Base-by-base conservation (phyloP, 2,329 filamentous ascomycete species). In the Sarocladiaceae sp. region DNA sequence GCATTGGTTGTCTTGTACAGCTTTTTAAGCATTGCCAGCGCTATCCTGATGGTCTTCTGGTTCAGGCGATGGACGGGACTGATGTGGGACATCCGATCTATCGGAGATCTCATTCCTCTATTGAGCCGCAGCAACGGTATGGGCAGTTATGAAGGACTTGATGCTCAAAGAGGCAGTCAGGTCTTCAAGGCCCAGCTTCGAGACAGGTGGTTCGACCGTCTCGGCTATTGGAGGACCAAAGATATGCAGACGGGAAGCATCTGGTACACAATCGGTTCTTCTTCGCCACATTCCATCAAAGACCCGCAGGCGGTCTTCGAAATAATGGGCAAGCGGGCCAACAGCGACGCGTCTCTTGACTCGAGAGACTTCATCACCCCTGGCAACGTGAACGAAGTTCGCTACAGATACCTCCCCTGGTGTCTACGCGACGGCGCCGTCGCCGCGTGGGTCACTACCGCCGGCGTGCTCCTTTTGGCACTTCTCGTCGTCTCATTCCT, bases 201-300 rank as follows among this genome's bases (percentile, higher is more conserved):
- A 48, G 79, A 74, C 61, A 80, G 76, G 55, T 81, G 82, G 57
- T 72, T 79, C 4, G 84, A 93, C 59, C 79, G 87, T 40, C 77
- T 97, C n/a, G 90, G 92, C 6, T 95, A 95, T 68, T 97, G 92
- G 90, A 82, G 81, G 54, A 83, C 84, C 23, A 83, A 84, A 17
- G 83, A 83, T 52, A 76, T 77, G 55, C 77, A 80, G 4, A 63
- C 68, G 20, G 82, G 84, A 18, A 82, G 84, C 18, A 74, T 90
- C 23, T 95, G 94, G 76, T 91, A 96, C 63, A 83, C 84, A 2
- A 80, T 95, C 52, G 90, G 89, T 66, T 61, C 77, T 66, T 65
- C 66, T 2, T 74, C 13, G 61, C 67, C 44, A 60, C 56, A 49
- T 53, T 60, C 59, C 52, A 58, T 58, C 28, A 56, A 58, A 13